phyloP scores from a whole-genome alignment of 306 rosid species.

The Ammopiptanthus mongolicus region DNA sequence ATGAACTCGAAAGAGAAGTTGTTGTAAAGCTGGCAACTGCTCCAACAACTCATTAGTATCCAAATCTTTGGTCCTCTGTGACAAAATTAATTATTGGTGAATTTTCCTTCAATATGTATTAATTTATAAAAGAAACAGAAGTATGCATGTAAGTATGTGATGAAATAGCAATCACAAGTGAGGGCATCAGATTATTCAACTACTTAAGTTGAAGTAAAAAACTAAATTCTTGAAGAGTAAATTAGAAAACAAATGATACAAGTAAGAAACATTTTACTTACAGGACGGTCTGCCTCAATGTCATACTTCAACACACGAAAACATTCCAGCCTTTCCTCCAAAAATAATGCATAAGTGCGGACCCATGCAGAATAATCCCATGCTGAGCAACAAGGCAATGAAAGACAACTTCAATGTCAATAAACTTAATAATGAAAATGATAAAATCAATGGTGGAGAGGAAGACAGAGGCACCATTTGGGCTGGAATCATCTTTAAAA shows the following conservation, averaged over 20 bases:
- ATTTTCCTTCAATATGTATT: not conserved
- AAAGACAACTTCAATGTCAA: conserved; percentile 17
- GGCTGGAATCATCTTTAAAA: conserved; percentile 97
- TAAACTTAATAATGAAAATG: not conserved
- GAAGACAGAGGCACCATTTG: conserved; percentile 60
- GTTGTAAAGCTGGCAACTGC: conserved; percentile 92
- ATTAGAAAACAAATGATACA: not conserved
- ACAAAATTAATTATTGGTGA: conserved; percentile 30
- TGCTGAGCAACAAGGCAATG: conserved; percentile 48
- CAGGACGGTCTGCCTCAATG: conserved; percentile 85
- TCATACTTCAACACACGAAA: conserved; percentile 93
- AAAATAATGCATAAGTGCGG: conserved; percentile 86
- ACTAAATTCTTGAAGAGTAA: not conserved
- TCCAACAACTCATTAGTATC: conserved; percentile 84
- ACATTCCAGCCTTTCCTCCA: conserved; percentile 99
- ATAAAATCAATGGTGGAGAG: not conserved
- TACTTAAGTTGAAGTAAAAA: not conserved
- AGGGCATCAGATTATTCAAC: not conserved
- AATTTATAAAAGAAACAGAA: not conserved
- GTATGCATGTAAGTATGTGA: not conserved
- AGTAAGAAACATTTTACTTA: conserved; percentile 36
- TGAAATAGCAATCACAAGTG: not conserved
- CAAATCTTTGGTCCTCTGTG: conserved; percentile 95
- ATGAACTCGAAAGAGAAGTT: conserved; percentile 85
- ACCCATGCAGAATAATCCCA: conserved; percentile 99